Evolutionary conservation across 129 eudicot species (phyloP).

Genomic region (Calendula officinalis): DNA sequence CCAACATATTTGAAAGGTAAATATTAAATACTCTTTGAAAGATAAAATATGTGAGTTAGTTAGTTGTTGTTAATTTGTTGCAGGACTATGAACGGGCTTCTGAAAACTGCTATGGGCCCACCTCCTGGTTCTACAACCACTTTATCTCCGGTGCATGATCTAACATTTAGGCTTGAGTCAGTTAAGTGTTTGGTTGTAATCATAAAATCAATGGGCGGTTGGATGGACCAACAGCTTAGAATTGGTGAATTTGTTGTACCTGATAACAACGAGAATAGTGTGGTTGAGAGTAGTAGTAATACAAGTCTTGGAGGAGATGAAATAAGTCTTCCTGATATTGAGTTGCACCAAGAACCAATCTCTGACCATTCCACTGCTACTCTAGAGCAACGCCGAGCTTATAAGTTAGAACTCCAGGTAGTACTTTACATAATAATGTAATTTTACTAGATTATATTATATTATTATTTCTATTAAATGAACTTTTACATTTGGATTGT

Average conservation of each 20-base stretch:
- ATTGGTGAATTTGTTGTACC: conserved; percentile 59
- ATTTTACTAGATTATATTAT: neutral
- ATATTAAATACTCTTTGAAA: conserved; percentile 12
- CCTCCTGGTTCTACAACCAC: conserved; percentile 92
- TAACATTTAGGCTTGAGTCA: conserved; percentile 87
- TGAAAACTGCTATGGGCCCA: conserved; percentile 94
- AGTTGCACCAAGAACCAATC: conserved; percentile 63
- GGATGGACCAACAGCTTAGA: conserved; percentile 97
- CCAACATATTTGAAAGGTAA: conserved; percentile 98
- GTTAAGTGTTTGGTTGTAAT: conserved; percentile 88
- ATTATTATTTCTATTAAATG: neutral
- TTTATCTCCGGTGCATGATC: conserved; percentile 83
- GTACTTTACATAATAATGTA: neutral
- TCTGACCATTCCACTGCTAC: conserved; percentile 81
- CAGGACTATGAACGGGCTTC: conserved; percentile 99
- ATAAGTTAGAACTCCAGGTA: conserved; percentile 92
- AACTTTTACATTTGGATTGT: conserved; percentile 38
- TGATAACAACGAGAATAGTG: conserved; percentile 50
- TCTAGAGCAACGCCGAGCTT: conserved; percentile 88
- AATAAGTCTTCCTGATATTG: conserved; percentile 57
- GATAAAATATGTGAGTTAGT: neutral
- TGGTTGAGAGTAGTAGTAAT: conserved; percentile 31
- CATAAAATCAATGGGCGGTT: conserved; percentile 82
- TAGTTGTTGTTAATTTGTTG: conserved; percentile 71
- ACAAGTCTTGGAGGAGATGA: conserved; percentile 67